Conservation (phyloP, 2,329 filamentous ascomycete species). For the Bisporella sp. region DNA sequence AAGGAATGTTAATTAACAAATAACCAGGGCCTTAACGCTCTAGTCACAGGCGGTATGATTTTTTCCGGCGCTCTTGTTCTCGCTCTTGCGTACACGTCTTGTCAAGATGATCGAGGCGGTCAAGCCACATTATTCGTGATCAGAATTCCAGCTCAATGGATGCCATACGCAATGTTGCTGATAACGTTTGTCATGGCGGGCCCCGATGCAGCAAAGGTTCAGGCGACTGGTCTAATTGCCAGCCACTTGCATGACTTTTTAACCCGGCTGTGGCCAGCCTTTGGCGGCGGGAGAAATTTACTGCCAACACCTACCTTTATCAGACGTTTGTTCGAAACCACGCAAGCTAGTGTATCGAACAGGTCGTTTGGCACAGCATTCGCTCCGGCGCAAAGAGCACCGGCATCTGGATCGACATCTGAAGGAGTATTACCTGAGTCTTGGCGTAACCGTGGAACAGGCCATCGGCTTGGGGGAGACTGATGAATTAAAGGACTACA, state of each 20-base stretch:
- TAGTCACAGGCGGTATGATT: constrained; percentile 40
- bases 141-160: constrained; percentile 71
- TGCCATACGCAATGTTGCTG: constrained; percentile 74
- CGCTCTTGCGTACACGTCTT: constrained; percentile 75
- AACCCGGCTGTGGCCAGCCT: constrained; percentile 79
- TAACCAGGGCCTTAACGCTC: constrained; percentile 41
- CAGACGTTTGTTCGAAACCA: constrained; percentile 54
- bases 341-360: constrained; percentile 34
- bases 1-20: constrained; percentile 21
- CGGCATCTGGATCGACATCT: constrained; percentile 34
- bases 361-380: constrained; percentile 59
- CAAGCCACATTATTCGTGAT: constrained; percentile 77
- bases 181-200: constrained; percentile 65
- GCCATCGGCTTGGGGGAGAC: constrained; percentile 51
- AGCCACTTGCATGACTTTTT: constrained; percentile 90
- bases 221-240: constrained; percentile 73
- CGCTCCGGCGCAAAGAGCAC: constrained; percentile 30
- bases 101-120: constrained; percentile 74
- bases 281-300: constrained; percentile 74
- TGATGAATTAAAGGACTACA: constrained; percentile 1
- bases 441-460: constrained; percentile 57
- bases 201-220: constrained; percentile 47
- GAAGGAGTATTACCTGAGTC: constrained; percentile 51
- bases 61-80: constrained; percentile 64
- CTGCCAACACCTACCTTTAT: constrained; percentile 69